These are phyloP conservation scores for Lactarius indigo DNA, from an alignment of 768 basidiomycete genomes.

Conservation along the genomic window DNA sequence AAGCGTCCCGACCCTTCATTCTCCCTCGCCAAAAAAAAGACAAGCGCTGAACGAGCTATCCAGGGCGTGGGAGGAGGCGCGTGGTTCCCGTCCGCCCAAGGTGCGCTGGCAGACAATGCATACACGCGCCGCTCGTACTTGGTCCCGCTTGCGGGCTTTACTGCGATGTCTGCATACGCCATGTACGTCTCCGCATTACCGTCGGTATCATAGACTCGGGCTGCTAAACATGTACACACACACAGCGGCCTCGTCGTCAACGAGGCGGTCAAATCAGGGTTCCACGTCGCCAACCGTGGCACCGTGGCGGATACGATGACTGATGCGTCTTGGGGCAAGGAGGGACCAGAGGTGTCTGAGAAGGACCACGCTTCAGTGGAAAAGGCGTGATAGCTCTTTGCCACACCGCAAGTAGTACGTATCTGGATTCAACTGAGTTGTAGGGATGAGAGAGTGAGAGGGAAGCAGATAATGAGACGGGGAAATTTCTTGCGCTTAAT, in stretches of 20 bases:
- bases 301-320: constrained; percentile 34
- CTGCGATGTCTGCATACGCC: constrained; percentile 55
- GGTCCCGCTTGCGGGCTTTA: constrained; percentile 56
- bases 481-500: background rate
- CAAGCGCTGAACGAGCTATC: background rate
- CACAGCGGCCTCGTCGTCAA: constrained; percentile 50
- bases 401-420: background rate
- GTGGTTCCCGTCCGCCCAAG: constrained; percentile 67
- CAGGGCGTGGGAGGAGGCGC: constrained; percentile 62
- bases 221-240: background rate
- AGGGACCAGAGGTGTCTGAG: background rate
- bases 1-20: background rate
- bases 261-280: constrained; percentile 46
- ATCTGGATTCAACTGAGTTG: background rate
- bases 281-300: constrained; percentile 48
- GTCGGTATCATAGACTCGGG: background rate
- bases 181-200: constrained; percentile 37
- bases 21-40: background rate
- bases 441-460: background rate
- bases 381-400: background rate
- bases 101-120: constrained; percentile 46
- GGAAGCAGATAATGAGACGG: no score
- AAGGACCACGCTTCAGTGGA: background rate
- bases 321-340: background rate
- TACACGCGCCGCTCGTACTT: constrained; percentile 55